These are phyloP conservation scores for Kodamaea fungicola DNA, from an alignment of 1,139 yeast genomes.

Conservation along the genomic window DNA sequence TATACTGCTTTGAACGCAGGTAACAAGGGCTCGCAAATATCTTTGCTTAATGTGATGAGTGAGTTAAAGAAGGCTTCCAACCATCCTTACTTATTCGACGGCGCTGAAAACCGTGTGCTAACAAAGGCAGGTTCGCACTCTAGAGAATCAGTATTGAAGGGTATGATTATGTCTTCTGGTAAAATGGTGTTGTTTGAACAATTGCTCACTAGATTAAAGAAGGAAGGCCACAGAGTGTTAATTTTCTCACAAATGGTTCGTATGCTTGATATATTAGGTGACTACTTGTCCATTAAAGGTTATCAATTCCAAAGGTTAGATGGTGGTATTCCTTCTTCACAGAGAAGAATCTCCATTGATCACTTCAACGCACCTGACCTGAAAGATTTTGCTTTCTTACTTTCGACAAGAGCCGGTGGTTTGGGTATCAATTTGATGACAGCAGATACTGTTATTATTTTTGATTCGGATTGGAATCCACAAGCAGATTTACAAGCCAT, in stretches of 20 bases:
- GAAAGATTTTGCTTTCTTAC: slow-evolving; percentile 83
- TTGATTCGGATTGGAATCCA: slow-evolving; percentile 99
- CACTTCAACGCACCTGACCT: slow-evolving; percentile 95
- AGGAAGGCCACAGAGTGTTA: slow-evolving; percentile 94
- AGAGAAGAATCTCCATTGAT: slow-evolving; percentile 90
- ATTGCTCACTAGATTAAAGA: slow-evolving; percentile 72
- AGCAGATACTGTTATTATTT: slow-evolving; percentile 95
- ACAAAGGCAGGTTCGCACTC: slow-evolving; percentile 56
- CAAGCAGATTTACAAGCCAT: slow-evolving; percentile 98
- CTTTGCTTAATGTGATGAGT: slow-evolving; percentile 86
- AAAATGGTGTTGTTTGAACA: slow-evolving; percentile 96
- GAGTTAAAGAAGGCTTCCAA: slow-evolving; percentile 95
- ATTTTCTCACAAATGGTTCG: slow-evolving; percentile 97
- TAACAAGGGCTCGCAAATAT: slow-evolving; percentile 69
- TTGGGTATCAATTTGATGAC: slow-evolving; percentile 97
- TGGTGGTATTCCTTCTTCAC: slow-evolving; percentile 94
- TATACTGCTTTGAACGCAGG: slow-evolving; percentile 91
- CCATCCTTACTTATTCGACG: slow-evolving; percentile 93
- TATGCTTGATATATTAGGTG: slow-evolving; percentile 92
- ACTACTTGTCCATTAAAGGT: slow-evolving; percentile 87
- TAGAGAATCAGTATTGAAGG: slow-evolving; percentile 79
- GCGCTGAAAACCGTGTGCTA: slow-evolving; percentile 83
- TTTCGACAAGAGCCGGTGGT: slow-evolving; percentile 98
- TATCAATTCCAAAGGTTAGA: slow-evolving; percentile 87
- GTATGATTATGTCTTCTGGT: slow-evolving; percentile 96